phyloP scores from a whole-genome alignment of 2,329 filamentous ascomycete species.

The Nannizziopsis barbatae region DNA sequence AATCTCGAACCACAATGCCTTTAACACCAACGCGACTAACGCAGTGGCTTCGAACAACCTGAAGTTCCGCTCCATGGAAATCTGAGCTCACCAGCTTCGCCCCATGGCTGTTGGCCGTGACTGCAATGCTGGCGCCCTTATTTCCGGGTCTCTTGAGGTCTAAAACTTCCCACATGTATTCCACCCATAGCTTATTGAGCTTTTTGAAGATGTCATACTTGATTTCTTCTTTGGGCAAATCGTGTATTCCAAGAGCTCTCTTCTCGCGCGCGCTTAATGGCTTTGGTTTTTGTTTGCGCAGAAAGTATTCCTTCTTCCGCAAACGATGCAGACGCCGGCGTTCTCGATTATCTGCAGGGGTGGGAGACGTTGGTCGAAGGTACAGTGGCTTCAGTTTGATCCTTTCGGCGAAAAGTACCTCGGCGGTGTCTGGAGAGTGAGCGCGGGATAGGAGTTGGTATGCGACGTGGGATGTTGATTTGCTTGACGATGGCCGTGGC shows the following conservation, averaged over 20 bases:
- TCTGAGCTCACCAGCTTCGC: constrained; percentile 70
- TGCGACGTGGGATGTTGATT: constrained; percentile 36
- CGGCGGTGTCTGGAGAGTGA: constrained; percentile 61
- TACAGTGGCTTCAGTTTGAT: constrained; percentile 71
- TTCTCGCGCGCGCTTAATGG: constrained; percentile 74
- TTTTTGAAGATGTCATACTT: constrained; percentile 68
- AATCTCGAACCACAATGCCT: constrained; percentile 83
- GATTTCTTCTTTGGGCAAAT: constrained; percentile 56
- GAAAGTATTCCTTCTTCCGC: constrained; percentile 38
- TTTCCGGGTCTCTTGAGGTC: constrained; percentile 40
- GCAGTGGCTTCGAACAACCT: constrained; percentile 73
- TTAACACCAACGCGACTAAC: constrained; percentile 67
- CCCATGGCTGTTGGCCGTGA: constrained; percentile 46
- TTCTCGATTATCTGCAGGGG: constrained; percentile 40
- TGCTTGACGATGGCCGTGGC: constrained; percentile 15
- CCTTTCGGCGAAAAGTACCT: constrained; percentile 67
- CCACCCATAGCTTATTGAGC: constrained; percentile 67
- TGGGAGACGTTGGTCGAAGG: constrained; percentile 65
- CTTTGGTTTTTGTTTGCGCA: constrained; percentile 44
- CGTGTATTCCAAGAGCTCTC: constrained; percentile 59
- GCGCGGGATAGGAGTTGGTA: constrained; percentile 62
- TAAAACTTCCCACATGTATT: constrained; percentile 74
- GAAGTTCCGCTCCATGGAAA: constrained; percentile 74
- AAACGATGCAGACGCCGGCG: constrained; percentile 43
- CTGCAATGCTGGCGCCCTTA: constrained; percentile 20